Evolutionary conservation across 805 yeast species (phyloP).

Genomic region (Wickerhamomyces canadensis): DNA sequence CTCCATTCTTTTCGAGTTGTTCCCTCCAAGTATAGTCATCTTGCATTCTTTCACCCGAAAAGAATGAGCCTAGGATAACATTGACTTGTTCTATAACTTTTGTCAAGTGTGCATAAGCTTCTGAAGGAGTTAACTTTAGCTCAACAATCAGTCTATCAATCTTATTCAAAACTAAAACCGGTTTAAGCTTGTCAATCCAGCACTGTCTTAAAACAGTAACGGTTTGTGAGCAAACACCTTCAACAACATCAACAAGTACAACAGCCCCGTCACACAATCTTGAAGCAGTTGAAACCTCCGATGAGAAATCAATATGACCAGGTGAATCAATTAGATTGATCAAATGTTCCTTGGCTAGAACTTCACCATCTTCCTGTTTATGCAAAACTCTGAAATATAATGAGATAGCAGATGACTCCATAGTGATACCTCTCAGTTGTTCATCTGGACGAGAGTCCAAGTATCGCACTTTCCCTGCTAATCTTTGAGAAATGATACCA

Average conservation of each 20-base stretch:
- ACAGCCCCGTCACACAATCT: constrained; percentile 96
- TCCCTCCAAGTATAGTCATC: constrained; percentile 79
- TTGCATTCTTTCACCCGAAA: constrained; percentile 87
- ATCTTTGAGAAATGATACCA: constrained; percentile 89
- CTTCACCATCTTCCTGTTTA: constrained; percentile 32
- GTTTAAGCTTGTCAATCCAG: constrained; percentile 89
- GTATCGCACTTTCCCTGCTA: constrained; percentile 94
- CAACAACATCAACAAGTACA: constrained; percentile 92
- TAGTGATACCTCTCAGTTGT: constrained; percentile 92
- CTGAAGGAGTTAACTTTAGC: constrained; percentile 73
- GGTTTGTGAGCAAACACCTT: constrained; percentile 97
- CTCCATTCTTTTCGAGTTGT: constrained; percentile 38
- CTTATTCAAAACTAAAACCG: constrained; percentile 84
- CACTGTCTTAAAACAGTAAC: constrained; percentile 91
- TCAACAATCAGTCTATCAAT: constrained; percentile 83
- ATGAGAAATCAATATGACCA: constrained; percentile 96
- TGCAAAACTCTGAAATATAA: constrained; percentile 74
- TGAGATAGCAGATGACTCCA: constrained; percentile 96
- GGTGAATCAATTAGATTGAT: constrained; percentile 96
- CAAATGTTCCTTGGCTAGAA: constrained; percentile 65
- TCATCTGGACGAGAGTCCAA: constrained; percentile 94
- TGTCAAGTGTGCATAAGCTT: constrained; percentile 76
- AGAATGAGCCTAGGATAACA: constrained; percentile 89
- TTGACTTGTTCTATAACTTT: constrained; percentile 89
- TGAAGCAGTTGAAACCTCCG: constrained; percentile 95